Conservation (phyloP, 2,329 filamentous ascomycete genomes). For the Colletotrichum falcatum region DNA sequence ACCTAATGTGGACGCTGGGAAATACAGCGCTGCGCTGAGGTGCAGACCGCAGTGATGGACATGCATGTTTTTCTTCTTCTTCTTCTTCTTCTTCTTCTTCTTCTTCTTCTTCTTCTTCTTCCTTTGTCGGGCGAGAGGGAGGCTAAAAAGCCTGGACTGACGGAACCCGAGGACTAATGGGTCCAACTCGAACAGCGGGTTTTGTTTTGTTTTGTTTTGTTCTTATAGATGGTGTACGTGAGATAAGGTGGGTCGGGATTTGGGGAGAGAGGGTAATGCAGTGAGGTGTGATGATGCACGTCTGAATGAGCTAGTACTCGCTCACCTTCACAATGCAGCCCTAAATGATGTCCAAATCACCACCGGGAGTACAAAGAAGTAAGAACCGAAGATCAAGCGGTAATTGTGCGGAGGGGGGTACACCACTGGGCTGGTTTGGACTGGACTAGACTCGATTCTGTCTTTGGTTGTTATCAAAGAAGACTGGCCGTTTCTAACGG, state of each 20-base stretch:
- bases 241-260: conserved; percentile 7
- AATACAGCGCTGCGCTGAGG: not conserved
- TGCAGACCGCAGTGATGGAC: conserved; percentile 1
- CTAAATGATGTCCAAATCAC: not conserved
- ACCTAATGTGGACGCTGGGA: not conserved
- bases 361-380: not conserved
- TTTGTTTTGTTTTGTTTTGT: not conserved
- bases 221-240: not conserved
- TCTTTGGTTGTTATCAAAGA: conserved; percentile 6
- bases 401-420: not conserved
- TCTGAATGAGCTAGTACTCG: not conserved
- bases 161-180: conserved; percentile 29
- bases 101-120: conserved; percentile 19
- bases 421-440: conserved; percentile 13
- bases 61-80: conserved; percentile 13
- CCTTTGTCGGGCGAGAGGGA: conserved; percentile 28
- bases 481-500: not conserved
- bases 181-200: not conserved
- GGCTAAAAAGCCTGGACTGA: conserved; percentile 38
- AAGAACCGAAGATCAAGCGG: not conserved
- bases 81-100: conserved; percentile 19
- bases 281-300: conserved; percentile 2
- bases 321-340: conserved; percentile 7
- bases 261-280: conserved; percentile 6
- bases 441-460: conserved; percentile 5